Percentiles rank a stretch among this genome's conserved stretches.
These are phyloP conservation scores for Triticum dicoccoides DNA, from an alignment of 176 grass and related monocot genomes.

Conservation along the genomic window DNA sequence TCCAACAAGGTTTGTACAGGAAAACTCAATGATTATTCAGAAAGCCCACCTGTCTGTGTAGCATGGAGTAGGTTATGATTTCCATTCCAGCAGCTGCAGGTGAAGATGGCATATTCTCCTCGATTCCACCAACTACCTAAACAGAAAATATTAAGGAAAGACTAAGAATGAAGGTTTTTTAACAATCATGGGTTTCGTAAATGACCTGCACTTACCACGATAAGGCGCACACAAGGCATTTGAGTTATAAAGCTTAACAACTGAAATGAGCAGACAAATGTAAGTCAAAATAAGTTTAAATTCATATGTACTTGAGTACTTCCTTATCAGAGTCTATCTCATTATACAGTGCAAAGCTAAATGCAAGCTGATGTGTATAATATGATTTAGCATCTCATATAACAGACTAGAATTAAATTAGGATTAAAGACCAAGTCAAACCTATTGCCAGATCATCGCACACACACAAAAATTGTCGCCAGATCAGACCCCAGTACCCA, in stretches of 20 bases:
- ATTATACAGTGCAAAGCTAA: neutral
- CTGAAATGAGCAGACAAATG: constrained; percentile 10
- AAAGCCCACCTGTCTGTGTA: constrained; percentile 53
- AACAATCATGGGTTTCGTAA: neutral
- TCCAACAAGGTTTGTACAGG: neutral
- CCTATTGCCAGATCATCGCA: neutral
- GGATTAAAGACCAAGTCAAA: neutral
- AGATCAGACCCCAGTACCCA: neutral
- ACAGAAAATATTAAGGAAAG: constrained; percentile 12
- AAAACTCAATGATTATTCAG: neutral
- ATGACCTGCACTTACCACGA: constrained; percentile 5
- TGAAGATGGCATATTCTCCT: constrained; percentile 59
- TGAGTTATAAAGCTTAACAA: constrained; percentile 14
- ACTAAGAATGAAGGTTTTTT: neutral
- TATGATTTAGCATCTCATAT: constrained; percentile 1
- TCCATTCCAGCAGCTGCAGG: constrained; percentile 47
- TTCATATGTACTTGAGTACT: neutral
- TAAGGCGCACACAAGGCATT: constrained; percentile 22
- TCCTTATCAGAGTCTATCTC: neutral
- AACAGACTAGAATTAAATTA: neutral
- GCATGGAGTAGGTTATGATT: constrained; percentile 63
- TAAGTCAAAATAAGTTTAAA: neutral
- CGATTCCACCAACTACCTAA: constrained; percentile 71
- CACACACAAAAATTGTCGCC: neutral
- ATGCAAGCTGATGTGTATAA: neutral